phyloP scores from a whole-genome alignment of 208 protist genomes.

The Trypanosoma theileri region DNA sequence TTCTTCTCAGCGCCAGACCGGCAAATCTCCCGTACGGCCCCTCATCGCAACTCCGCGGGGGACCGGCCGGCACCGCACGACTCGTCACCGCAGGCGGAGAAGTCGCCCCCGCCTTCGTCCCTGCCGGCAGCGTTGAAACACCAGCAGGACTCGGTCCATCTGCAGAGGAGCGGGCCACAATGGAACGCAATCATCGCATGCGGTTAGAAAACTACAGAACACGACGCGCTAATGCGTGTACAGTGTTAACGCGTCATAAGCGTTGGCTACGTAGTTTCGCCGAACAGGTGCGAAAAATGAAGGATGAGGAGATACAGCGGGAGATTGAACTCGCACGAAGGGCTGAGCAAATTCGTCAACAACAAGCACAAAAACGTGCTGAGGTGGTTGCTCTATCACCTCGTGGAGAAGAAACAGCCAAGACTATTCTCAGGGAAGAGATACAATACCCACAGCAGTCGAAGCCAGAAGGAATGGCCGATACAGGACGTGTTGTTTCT shows the following conservation, averaged over 20 bases:
- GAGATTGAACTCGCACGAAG: constrained; percentile 66
- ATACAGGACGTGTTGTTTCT: not conserved
- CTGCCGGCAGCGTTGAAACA: constrained; percentile 48
- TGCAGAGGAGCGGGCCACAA: constrained; percentile 46
- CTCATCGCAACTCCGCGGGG: constrained; percentile 22
- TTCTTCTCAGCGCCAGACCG: constrained; percentile 83
- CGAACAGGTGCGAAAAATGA: constrained; percentile 78
- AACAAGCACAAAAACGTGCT: constrained; percentile 28
- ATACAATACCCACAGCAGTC: not conserved
- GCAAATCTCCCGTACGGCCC: constrained; percentile 32
- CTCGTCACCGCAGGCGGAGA: constrained; percentile 11
- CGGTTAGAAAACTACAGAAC: constrained; percentile 55
- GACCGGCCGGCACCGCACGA: not conserved
- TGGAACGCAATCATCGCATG: constrained; percentile 41
- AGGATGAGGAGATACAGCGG: constrained; percentile 59
- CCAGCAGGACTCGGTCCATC: constrained; percentile 69
- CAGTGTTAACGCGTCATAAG: constrained; percentile 68
- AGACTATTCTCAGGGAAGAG: not conserved
- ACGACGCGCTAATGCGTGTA: constrained; percentile 42
- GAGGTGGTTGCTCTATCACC: constrained; percentile 18
- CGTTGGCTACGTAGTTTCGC: constrained; percentile 88
- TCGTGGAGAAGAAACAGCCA: constrained; percentile 8
- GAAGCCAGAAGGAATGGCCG: not conserved
- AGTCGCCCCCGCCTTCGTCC: constrained; percentile 50
- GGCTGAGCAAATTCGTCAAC: constrained; percentile 42